A percentile compares a stretch with the other conserved stretches of the same genome.
Evolutionary conservation across 306 rosid genomes (phyloP).

Genomic region (Gastrolobium villosum): DNA sequence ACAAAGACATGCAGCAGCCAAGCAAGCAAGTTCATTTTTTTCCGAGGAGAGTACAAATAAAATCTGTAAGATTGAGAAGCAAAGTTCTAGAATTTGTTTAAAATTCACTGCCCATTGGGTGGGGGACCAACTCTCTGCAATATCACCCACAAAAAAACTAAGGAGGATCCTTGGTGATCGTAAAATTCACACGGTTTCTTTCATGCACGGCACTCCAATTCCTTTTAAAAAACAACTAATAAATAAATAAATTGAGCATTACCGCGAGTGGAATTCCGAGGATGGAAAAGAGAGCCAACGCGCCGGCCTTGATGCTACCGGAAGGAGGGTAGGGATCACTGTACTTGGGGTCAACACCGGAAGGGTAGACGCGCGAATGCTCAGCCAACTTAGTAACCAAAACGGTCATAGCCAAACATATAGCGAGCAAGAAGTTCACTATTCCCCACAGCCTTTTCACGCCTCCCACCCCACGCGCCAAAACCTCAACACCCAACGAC

Average conservation of each 20-base stretch:
- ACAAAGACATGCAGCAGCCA: constrained; percentile 43
- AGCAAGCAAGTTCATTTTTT: background rate
- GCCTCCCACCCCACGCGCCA: constrained; percentile 74
- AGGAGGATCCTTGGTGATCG: background rate
- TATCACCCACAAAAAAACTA: constrained; percentile 31
- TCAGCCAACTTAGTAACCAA: constrained; percentile 74
- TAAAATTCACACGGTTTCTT: constrained; percentile 46
- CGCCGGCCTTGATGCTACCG: constrained; percentile 58
- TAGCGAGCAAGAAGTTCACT: constrained; percentile 73
- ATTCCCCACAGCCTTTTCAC: constrained; percentile 80
- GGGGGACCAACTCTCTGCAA: background rate
- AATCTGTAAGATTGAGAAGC: constrained; percentile 14
- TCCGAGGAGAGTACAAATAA: constrained; percentile 11
- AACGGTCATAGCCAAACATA: constrained; percentile 63
- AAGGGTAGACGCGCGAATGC: no score
- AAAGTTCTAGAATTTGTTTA: no score
- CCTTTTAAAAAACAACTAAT: background rate
- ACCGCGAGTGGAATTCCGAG: constrained; percentile 80
- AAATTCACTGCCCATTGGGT: no score
- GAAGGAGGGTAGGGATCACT: constrained; percentile 55
- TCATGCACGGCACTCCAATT: constrained; percentile 47
- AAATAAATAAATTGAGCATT: background rate
- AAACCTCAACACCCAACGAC: constrained; percentile 62
- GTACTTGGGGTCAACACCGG: no score
- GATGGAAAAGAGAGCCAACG: constrained; percentile 71